phyloP scores from a whole-genome alignment of 371 early-diverging fungal genomes.

The Rhizomucor pusillus region DNA sequence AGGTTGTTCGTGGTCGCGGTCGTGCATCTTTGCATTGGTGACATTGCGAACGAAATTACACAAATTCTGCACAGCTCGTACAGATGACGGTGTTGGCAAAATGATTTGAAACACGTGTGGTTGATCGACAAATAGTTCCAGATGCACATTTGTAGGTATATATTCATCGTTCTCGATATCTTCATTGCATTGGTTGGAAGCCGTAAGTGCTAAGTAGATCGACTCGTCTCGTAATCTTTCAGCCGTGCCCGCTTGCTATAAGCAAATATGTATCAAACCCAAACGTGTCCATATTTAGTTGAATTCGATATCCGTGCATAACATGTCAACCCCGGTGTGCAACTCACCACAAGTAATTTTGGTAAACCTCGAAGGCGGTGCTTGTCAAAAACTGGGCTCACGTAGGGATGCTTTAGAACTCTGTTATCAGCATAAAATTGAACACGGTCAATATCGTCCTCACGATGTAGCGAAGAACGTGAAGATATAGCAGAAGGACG shows the following conservation, averaged over 20 bases:
- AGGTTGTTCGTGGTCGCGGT: slow-evolving; percentile 3
- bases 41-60: slow-evolving; percentile 24
- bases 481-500: too few species aligned
- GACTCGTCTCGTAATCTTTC: slow-evolving; percentile 72
- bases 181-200: slow-evolving; percentile 14
- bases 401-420: slow-evolving; percentile 43
- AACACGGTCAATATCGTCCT: slow-evolving; percentile 34
- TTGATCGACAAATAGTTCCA: slow-evolving; percentile 67
- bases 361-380: slow-evolving; percentile 38
- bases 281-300: too few species aligned
- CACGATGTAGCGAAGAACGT: slow-evolving; percentile 12
- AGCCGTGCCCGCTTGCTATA: slow-evolving; percentile 62
- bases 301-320: too few species aligned
- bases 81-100: slow-evolving; percentile 19
- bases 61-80: slow-evolving; percentile 18
- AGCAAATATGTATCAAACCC: too few species aligned
- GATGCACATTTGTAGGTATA: slow-evolving; percentile 20
- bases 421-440: slow-evolving; percentile 58
- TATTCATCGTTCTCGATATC: slow-evolving; percentile 17
- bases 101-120: slow-evolving; percentile 76
- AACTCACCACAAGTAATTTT: slow-evolving; percentile 40
- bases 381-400: slow-evolving; percentile 51
- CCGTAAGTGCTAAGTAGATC: slow-evolving; percentile 34
- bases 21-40: not conserved
- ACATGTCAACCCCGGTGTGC: too few species aligned